phyloP scores from a whole-genome alignment of 768 basidiomycete genomes.

The Mrakia hoshinonis region DNA sequence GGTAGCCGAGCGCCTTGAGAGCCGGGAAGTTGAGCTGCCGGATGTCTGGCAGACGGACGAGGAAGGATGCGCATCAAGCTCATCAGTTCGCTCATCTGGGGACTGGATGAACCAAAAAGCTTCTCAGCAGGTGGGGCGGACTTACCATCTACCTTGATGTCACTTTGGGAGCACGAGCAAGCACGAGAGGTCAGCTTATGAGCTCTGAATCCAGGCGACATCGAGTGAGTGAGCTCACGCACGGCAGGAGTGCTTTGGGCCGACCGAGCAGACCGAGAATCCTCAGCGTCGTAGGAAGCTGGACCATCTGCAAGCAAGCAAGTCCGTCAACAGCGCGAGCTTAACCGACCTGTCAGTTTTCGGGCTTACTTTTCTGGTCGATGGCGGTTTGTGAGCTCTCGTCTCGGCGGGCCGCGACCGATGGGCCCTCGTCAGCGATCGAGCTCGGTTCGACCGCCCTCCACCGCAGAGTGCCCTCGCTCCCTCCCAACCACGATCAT shows the following conservation, averaged over 20 bases:
- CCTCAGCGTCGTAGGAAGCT: neutral
- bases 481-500: no score
- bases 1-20: constrained; percentile 65
- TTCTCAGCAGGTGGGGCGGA: neutral
- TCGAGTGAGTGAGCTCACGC: neutral
- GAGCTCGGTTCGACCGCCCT: no score
- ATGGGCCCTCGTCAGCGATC: no score
- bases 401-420: no score
- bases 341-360: no score
- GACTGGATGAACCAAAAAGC: neutral
- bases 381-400: no score
- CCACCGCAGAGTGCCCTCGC: no score
- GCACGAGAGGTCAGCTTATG: neutral
- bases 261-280: constrained; percentile 7
- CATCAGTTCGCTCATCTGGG: neutral
- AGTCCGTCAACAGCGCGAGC: neutral
- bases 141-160: constrained; percentile 20
- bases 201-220: constrained; percentile 1
- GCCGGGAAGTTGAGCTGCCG: constrained; percentile 37
- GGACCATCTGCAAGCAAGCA: neutral
- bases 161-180: neutral
- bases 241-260: neutral
- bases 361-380: no score
- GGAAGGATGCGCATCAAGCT: neutral
- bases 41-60: constrained; percentile 31